phyloP scores from a whole-genome alignment of 306 rosid genomes.

The Medicago truncatula region MtrunA17r5.0-ANR NC_053043.1:48105501-48106000 shows the following conservation, averaged over 20 bases:
- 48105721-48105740: conserved; percentile 68
- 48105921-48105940: conserved; percentile 70
- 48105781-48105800: conserved; percentile 66
- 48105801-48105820: conserved; percentile 56
- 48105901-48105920: conserved; percentile 76
- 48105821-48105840: conserved; percentile 79
- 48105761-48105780: conserved; percentile 73
- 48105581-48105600: conserved; percentile 92
- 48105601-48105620: conserved; percentile 77
- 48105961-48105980: conserved; percentile 84
- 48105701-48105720: conserved; percentile 61
- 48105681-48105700: conserved; percentile 89
- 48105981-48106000: conserved; percentile 75
- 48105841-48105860: conserved; percentile 60
- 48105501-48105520: conserved; percentile 3
- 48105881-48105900: conserved; percentile 76
- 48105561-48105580: conserved; percentile 85
- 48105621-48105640: conserved; percentile 95
- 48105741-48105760: conserved; percentile 74
- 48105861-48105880: conserved; percentile 63
- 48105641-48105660: conserved; percentile 73
- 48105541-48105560: not conserved
- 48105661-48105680: conserved; percentile 92
- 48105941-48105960: conserved; percentile 63
- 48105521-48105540: not conserved